Base-by-base conservation (phyloP, 2,329 filamentous ascomycete species). In the Claviceps fusiformis region DNA sequence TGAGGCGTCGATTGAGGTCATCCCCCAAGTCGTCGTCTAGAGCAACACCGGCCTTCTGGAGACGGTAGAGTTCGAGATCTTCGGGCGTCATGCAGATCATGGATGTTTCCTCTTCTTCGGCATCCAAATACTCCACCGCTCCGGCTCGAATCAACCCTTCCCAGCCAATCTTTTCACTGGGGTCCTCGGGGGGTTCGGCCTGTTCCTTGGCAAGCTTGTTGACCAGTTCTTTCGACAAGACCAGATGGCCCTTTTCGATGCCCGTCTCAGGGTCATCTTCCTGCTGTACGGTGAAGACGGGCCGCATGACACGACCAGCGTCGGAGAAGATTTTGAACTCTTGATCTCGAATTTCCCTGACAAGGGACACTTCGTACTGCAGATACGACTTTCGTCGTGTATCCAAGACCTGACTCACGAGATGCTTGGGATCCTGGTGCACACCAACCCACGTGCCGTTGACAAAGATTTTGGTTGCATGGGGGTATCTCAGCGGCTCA, bases 61-160 rank as follows among this genome's bases (percentile, higher is more conserved):
- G 75, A 58, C 86, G 80, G 59, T 85, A 89, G 27, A 82, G 81
- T 58, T 95, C 90, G 43, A 98, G 75, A 66, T 97, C 93, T 68
- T 97, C 92, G 0, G 93, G 93, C 0, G 90, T 95, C 92, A 98
- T 98, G 70, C 91, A 89, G 65, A 98, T 98, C 93, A 98, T 98
- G 44, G 93, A 86, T 0, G 90, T 95, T 70, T 98, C 95, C 68
- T 98, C 93, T 75, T 98, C 95, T 67, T 98, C 95, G 0, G 93
- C 93, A 68, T 98, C 93, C 11, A 98, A 81, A 65, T 96, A 97
- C 68, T 98, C 93, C 43, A 98, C 87, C 3, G 90, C 89, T 70
- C 92, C 93, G 13, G 82, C 81, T 56, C 85, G 81, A 47, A 95
- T 83, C 45, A 98, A 76, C 19, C 89, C 88, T 62, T 90, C 82